These are phyloP conservation scores for Hemileccinum rubropunctum DNA, from an alignment of 768 basidiomycete genomes.

Conservation along the genomic window DNA sequence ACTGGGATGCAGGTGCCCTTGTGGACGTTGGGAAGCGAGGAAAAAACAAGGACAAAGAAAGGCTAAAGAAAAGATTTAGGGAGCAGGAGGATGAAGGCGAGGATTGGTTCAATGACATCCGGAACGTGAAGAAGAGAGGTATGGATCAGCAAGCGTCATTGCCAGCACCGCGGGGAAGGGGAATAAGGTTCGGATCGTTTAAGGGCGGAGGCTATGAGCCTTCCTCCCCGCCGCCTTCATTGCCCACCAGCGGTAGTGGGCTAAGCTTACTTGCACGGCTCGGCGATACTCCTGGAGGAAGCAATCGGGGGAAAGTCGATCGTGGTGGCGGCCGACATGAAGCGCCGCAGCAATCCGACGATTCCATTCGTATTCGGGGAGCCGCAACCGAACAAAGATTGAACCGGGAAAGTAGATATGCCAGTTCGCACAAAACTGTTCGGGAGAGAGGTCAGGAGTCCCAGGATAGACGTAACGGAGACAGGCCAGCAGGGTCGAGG, in stretches of 20 bases:
- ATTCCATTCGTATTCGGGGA: slow-evolving; percentile 29
- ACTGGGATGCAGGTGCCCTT: slow-evolving; percentile 47
- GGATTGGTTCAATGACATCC: slow-evolving; percentile 62
- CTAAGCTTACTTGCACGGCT: slow-evolving; percentile 38
- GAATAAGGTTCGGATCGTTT: slow-evolving; percentile 37
- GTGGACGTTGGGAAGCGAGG: slow-evolving; percentile 65
- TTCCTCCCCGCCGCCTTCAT: slow-evolving; percentile 15
- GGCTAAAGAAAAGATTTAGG: slow-evolving; percentile 49
- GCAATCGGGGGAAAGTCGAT: slow-evolving; percentile 3
- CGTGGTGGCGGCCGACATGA: slow-evolving; percentile 5
- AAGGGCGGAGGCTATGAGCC: slow-evolving; percentile 27
- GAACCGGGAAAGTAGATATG: slow-evolving; percentile 11
- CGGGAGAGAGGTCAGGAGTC: slow-evolving; percentile 10
- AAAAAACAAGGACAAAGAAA: slow-evolving; percentile 56
- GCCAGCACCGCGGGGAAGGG: slow-evolving; percentile 26
- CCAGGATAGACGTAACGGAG: slow-evolving; percentile 20
- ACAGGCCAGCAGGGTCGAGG: slow-evolving; percentile 19
- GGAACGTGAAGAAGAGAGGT: slow-evolving; percentile 30
- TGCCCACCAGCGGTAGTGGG: slow-evolving; percentile 17
- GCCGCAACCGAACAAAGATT: slow-evolving; percentile 22
- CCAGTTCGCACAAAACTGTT: slow-evolving; percentile 9
- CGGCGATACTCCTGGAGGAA: slow-evolving; percentile 11
- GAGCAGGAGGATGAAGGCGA: slow-evolving; percentile 54
- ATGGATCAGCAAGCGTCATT: slow-evolving; percentile 12
- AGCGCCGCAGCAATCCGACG: slow-evolving; percentile 3